Percentiles rank a stretch among this genome's conserved stretches.
phyloP scores from a whole-genome alignment of 176 grass and related monocot genomes.

The Zizania latifolia region DNA sequence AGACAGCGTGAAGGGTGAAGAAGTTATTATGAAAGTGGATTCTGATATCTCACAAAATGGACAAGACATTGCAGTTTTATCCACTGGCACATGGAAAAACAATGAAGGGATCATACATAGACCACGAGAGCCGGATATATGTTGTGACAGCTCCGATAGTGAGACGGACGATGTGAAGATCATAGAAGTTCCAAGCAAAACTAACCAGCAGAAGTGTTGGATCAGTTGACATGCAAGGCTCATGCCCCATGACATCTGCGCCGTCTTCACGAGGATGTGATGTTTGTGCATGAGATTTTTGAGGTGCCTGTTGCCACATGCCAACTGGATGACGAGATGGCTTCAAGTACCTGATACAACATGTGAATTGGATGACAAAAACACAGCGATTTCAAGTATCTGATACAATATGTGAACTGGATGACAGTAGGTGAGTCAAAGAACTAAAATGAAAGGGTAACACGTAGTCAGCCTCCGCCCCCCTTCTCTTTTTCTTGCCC shows the following conservation, averaged over 20 bases:
- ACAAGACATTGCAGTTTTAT: background rate
- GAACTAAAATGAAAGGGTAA: background rate
- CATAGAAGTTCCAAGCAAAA: background rate
- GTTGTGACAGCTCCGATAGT: slow-evolving; percentile 27
- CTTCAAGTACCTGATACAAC: background rate
- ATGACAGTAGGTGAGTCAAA: background rate
- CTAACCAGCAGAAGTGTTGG: fast-evolving
- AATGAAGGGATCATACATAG: background rate
- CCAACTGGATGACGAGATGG: background rate
- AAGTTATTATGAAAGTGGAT: background rate
- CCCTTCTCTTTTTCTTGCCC: background rate
- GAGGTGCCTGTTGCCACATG: background rate
- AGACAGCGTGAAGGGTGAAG: background rate
- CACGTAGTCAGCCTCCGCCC: background rate
- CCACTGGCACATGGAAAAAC: background rate
- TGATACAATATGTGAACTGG: background rate
- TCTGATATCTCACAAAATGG: background rate
- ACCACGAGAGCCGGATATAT: background rate
- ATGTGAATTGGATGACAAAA: too few species aligned
- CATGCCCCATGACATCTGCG: background rate
- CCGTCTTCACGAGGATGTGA: background rate
- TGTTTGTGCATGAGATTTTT: background rate
- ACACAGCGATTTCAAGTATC: too few species aligned
- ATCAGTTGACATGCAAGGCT: slow-evolving; percentile 1
- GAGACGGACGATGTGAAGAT: background rate